A percentile compares a stretch with the other conserved stretches of the same genome.
Conservation (phyloP, 176 grass and related monocot species). For the Carex littledalei region DNA sequence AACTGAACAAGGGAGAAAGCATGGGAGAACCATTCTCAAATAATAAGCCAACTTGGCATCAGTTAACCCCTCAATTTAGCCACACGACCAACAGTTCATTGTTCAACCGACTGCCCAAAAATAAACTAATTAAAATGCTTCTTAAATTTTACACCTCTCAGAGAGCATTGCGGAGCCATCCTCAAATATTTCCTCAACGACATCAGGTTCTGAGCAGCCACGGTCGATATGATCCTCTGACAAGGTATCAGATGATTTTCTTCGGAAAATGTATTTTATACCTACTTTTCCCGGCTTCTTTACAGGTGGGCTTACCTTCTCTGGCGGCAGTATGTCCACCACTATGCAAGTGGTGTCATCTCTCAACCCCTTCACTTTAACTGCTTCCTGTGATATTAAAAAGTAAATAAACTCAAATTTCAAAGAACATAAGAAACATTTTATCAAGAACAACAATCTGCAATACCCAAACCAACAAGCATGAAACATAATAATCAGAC, state of each 20-base stretch:
- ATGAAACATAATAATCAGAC: background rate
- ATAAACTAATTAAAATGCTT: background rate
- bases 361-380: conserved; percentile 65
- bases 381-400: conserved; percentile 54
- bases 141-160: conserved; percentile 21
- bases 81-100: background rate
- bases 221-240: conserved; percentile 54
- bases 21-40: background rate
- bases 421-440: background rate
- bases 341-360: conserved; percentile 97
- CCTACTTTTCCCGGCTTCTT: conserved; percentile 65
- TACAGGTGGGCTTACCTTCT: conserved; percentile 66
- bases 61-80: background rate
- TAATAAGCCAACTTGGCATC: background rate
- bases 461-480: background rate
- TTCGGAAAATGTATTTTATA: conserved; percentile 67
- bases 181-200: conserved; percentile 47
- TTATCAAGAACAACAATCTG: background rate
- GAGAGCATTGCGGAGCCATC: conserved; percentile 40
- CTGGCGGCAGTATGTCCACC: conserved; percentile 78
- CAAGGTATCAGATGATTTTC: conserved; percentile 65
- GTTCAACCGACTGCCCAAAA: background rate
- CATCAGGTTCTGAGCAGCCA: conserved; percentile 49
- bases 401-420: background rate
- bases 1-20: background rate